Evolutionary conservation across 2,329 filamentous ascomycete species (phyloP).

Genomic region (Lecanicillium sp.): DNA sequence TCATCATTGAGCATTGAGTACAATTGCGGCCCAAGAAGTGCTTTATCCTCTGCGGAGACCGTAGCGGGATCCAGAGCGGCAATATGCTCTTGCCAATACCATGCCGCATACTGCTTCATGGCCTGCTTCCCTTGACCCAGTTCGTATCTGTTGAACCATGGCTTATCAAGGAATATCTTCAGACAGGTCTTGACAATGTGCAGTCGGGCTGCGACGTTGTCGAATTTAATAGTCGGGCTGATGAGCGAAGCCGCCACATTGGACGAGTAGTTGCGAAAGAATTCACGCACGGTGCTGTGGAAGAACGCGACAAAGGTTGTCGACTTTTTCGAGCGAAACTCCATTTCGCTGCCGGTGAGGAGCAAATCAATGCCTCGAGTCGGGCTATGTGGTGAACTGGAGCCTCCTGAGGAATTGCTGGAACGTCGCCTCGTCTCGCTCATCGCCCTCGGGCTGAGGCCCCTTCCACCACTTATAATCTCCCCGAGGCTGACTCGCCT

Average conservation of each 20-base stretch:
- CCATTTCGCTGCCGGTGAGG: constrained; percentile 24
- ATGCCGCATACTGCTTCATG: constrained; percentile 31
- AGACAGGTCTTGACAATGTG: constrained; percentile 31
- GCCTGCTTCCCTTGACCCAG: constrained; percentile 20
- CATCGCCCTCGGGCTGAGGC: constrained; percentile 1
- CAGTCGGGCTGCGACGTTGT: constrained; percentile 23
- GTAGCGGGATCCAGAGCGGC: constrained; percentile 22
- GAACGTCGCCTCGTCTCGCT: constrained; percentile 3
- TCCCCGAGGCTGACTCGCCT: neutral
- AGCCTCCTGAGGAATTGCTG: constrained; percentile 7
- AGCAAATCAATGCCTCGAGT: constrained; percentile 20
- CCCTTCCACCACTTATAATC: neutral
- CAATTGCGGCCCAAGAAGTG: constrained; percentile 23
- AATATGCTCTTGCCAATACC: constrained; percentile 38
- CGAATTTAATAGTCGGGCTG: constrained; percentile 24
- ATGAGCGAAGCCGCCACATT: constrained; percentile 10
- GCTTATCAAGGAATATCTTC: constrained; percentile 27
- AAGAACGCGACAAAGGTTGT: constrained; percentile 32
- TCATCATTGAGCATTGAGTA: constrained; percentile 30
- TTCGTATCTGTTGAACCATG: constrained; percentile 20
- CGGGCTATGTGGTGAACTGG: constrained; percentile 19
- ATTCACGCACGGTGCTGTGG: constrained; percentile 30
- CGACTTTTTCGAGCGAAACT: constrained; percentile 33
- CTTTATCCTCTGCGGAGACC: constrained; percentile 21
- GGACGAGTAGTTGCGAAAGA: constrained; percentile 26